These are phyloP conservation scores for Ogataea parapolymorpha DNA, from an alignment of 805 yeast genomes.

Conservation along the genomic window DNA sequence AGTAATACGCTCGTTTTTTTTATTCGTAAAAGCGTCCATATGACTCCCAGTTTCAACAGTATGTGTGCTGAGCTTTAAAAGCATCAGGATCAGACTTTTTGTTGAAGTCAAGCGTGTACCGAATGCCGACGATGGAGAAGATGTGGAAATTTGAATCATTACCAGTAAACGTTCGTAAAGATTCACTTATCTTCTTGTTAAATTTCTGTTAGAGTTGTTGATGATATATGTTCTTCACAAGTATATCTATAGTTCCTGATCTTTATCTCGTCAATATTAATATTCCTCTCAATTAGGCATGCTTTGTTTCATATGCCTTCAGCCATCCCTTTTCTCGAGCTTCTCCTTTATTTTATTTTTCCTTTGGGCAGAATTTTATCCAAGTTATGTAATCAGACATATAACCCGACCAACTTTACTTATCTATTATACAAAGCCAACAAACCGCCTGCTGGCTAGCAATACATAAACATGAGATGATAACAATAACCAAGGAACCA, in stretches of 20 bases:
- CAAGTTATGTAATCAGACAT: slow-evolving; percentile 2
- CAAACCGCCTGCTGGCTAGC: not conserved
- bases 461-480: not conserved
- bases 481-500: not conserved
- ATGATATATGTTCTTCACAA: too few species aligned
- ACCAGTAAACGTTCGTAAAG: too few species aligned
- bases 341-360: slow-evolving; percentile 9
- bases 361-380: slow-evolving; percentile 4
- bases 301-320: slow-evolving; percentile 1
- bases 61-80: not conserved
- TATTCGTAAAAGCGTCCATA: not conserved
- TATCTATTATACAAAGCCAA: not conserved
- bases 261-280: too few species aligned
- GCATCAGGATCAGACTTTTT: too few species aligned
- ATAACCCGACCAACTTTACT: not conserved
- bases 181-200: too few species aligned
- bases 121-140: too few species aligned
- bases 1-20: not conserved
- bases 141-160: too few species aligned
- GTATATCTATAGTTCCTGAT: too few species aligned
- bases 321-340: slow-evolving; percentile 12
- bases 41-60: too few species aligned
- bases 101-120: too few species aligned
- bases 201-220: too few species aligned
- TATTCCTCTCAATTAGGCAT: not conserved